Evolutionary conservation across 805 yeast genomes (phyloP).

Genomic region (Vanderwaltozyma tropicalis): DNA sequence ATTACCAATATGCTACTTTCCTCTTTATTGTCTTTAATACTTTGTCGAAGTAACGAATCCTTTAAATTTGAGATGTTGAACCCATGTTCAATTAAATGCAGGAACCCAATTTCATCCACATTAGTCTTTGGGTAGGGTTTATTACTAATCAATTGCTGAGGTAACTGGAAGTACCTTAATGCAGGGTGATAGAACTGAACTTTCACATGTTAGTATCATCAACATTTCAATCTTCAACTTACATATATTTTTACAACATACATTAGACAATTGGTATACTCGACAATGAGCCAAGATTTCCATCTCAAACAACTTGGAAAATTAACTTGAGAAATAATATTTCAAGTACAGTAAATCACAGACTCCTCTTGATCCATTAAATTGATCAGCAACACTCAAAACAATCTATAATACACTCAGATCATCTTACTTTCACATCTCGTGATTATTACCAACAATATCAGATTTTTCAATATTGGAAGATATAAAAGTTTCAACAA

Average conservation of each 20-base stretch:
- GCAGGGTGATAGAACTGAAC: constrained; percentile 14
- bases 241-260: constrained; percentile 7
- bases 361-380: no score
- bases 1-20: constrained; percentile 11
- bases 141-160: constrained; percentile 2
- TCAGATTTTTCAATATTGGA: no score
- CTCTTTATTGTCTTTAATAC: constrained; percentile 1
- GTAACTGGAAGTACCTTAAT: constrained; percentile 6
- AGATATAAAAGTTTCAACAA: no score
- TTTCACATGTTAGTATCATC: not conserved
- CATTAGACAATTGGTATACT: constrained; percentile 19
- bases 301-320: constrained; percentile 11
- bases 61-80: constrained; percentile 15
- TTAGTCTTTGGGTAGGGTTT: not conserved
- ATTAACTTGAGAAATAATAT: no score
- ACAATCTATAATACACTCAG: no score
- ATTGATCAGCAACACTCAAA: no score
- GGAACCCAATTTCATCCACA: constrained; percentile 4
- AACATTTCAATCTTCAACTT: no score
- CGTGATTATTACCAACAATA: no score
- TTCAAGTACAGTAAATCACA: no score
- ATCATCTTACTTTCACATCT: no score
- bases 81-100: constrained; percentile 21
- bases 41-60: constrained; percentile 4
- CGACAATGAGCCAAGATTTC: constrained; percentile 24